These are phyloP conservation scores for Suillus weaverae DNA, from an alignment of 768 basidiomycete genomes.

Conservation along the genomic window DNA sequence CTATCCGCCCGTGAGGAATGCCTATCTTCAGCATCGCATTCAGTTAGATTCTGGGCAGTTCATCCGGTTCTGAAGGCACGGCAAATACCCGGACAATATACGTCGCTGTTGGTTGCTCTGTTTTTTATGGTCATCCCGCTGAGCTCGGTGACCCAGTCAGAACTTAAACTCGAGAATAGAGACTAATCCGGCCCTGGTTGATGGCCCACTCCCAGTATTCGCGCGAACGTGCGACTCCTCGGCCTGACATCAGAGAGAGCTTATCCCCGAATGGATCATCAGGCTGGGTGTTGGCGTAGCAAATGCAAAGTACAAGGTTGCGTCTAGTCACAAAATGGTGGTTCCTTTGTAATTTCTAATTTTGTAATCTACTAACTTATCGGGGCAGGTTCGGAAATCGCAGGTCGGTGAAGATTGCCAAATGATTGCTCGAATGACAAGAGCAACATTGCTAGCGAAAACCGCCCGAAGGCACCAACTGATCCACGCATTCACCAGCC, in stretches of 20 bases:
- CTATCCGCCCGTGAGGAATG: not conserved
- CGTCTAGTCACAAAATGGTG: constrained; percentile 17
- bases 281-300: constrained; percentile 68
- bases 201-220: not conserved
- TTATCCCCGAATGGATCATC: constrained; percentile 68
- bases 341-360: not conserved
- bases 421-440: not conserved
- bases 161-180: not conserved
- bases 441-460: not conserved
- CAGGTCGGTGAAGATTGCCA: not conserved
- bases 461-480: constrained; percentile 2
- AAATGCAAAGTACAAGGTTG: constrained; percentile 80
- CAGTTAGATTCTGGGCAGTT: not conserved
- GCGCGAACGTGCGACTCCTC: not conserved
- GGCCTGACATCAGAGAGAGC: not conserved
- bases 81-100: not conserved
- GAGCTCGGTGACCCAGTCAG: not conserved
- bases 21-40: not conserved
- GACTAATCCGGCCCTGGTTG: not conserved
- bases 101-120: not conserved
- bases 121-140: not conserved
- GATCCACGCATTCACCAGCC: constrained; percentile 36
- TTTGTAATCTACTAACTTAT: not conserved
- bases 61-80: not conserved
- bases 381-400: not conserved